Base-by-base conservation (phyloP, 2,329 filamentous ascomycete genomes). In the Trichoderma sp. region DNA sequence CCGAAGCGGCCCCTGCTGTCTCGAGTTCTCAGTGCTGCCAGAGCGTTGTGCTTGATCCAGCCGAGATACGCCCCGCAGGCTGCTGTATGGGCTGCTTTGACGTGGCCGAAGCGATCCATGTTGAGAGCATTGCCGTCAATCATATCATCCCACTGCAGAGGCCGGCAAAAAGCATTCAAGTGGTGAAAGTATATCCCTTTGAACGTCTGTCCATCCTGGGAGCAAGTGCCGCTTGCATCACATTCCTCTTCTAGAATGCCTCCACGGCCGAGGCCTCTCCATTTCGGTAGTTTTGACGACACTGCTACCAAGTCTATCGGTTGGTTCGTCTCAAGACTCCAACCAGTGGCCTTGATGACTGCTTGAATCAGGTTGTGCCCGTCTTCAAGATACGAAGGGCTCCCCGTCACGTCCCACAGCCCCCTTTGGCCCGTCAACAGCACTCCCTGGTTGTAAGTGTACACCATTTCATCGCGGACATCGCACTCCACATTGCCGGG, bases 121-220 rank as follows among this genome's bases (percentile, higher is more conserved):
- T 69, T 51, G 39, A 66, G 3, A 18, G 21, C 26, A 14, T 32
- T 16, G 26, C 21, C 18, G 13, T 30, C 13, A 14, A 34, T 28
- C 16, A 63, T 8, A 11, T 82, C 75, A 3, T 59, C 2, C 21
- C 39, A 18, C 2, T 66, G 28, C 0, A 97, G 79, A 0, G 88
- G 85, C 5, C 85, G 84, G 78, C 95, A 97, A 77, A 97, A 97
- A 1, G 88, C 81, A 0, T 89, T 86, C 2, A 97, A 83, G 76
- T 97, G 95, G 76, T 97, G 92, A 80, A 97, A 97, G 83, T 94
- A 97, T 68, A 97, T 95, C 32, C 93, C 92, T 78, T 97, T 98
- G 86, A 97, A 97, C 0, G 92, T 94, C 75, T 97, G 94, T 0
- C 86, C 86, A 74, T 98, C 87, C 77, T 97, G 94, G 21, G 88